phyloP scores from a whole-genome alignment of 176 grass and related monocot species.

The Ensete glaucum region DNA sequence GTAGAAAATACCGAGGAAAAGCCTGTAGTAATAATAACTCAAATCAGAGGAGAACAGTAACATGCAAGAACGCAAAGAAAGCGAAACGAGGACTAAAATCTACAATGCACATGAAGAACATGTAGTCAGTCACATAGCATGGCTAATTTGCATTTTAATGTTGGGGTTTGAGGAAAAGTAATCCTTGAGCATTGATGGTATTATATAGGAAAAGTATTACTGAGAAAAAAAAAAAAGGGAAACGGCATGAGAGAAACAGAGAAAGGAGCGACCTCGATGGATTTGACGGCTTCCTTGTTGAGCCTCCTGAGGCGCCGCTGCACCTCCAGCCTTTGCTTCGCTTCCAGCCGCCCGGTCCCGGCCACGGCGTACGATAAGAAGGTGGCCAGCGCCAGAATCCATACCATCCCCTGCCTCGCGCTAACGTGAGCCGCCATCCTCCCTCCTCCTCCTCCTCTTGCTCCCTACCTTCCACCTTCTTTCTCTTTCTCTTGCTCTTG shows the following conservation, averaged over 20 bases:
- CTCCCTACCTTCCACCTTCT: neutral
- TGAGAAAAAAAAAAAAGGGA: neutral
- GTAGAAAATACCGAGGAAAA: too few relatives aligned
- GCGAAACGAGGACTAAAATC: too few relatives aligned
- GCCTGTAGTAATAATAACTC: too few relatives aligned
- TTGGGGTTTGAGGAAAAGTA: too few relatives aligned
- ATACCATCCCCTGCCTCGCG: slow-evolving; percentile 17
- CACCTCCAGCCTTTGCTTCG: slow-evolving; percentile 23
- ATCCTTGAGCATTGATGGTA: slow-evolving; percentile 1
- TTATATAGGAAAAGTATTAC: neutral
- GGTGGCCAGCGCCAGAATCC: slow-evolving; percentile 30
- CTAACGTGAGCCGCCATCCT: slow-evolving; percentile 33
- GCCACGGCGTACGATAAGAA: slow-evolving; percentile 40
- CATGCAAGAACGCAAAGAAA: too few relatives aligned
- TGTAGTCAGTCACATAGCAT: too few relatives aligned
- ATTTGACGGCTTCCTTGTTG: slow-evolving; percentile 75
- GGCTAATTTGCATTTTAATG: too few relatives aligned
- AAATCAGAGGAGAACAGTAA: too few relatives aligned
- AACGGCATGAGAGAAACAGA: neutral
- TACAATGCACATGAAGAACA: too few relatives aligned
- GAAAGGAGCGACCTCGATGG: slow-evolving; percentile 45
- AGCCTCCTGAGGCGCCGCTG: slow-evolving; percentile 72
- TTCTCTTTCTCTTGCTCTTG: neutral
- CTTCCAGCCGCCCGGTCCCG: slow-evolving; percentile 23
- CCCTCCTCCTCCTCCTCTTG: neutral